Evolutionary conservation across 2,329 filamentous ascomycete genomes (phyloP).

Genomic region (Fusarium austroafricanum): DNA sequence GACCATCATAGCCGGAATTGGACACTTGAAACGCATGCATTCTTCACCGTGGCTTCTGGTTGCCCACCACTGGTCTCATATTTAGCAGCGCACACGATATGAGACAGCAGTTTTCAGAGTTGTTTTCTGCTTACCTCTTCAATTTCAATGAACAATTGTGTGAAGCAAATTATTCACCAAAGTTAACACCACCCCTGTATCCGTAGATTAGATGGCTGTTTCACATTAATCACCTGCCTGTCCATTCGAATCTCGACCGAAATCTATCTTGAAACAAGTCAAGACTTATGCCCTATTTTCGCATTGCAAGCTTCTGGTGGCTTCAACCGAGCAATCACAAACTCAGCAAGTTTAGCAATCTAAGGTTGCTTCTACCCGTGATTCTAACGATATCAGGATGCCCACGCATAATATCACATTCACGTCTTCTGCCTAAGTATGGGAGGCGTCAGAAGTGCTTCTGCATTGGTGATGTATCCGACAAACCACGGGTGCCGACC

Average conservation of each 20-base stretch:
- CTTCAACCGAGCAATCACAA: neutral
- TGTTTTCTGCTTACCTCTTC: neutral
- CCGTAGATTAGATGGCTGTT: neutral
- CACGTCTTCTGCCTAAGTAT: neutral
- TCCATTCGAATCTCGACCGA: neutral
- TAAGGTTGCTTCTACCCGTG: slow-evolving; percentile 13
- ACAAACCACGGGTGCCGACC: slow-evolving; percentile 16
- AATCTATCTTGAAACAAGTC: neutral
- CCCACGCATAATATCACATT: neutral
- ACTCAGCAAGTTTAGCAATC: neutral
- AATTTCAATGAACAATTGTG: neutral
- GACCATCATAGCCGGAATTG: slow-evolving; percentile 16
- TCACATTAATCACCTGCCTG: neutral
- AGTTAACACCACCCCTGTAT: neutral
- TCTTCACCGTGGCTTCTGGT: slow-evolving; percentile 16
- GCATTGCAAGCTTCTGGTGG: neutral
- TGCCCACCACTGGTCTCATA: slow-evolving; percentile 19
- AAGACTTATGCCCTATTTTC: neutral
- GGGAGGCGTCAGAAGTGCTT: neutral
- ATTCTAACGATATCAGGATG: slow-evolving; percentile 17
- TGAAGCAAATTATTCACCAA: neutral
- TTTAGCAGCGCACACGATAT: slow-evolving; percentile 1
- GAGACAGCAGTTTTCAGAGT: neutral
- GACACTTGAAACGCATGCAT: slow-evolving; percentile 31
- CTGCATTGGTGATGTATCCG: slow-evolving; percentile 2